Percentiles rank a stretch among this genome's conserved stretches.
These are phyloP conservation scores for Xylariaceae sp. DNA, from an alignment of 2,329 filamentous ascomycete genomes.

Conservation along the genomic window DNA sequence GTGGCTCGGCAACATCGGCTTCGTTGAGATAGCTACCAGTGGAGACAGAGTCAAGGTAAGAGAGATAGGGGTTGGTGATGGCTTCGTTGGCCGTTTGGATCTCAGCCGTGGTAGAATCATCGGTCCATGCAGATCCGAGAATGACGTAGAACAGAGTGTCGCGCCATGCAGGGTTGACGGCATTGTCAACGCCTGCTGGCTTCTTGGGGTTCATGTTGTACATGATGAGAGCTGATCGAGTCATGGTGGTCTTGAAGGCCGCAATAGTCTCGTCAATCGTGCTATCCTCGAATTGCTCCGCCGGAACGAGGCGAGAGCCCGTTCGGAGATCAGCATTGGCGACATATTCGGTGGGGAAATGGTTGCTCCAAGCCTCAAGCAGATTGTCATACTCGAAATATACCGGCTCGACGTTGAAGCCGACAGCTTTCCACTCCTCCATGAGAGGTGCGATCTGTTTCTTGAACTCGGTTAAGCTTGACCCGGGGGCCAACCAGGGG, in stretches of 20 bases:
- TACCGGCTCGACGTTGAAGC: conserved; percentile 8
- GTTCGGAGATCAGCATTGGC: conserved; percentile 28
- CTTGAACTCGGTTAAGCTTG: conserved; percentile 31
- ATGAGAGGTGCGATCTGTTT: conserved; percentile 30
- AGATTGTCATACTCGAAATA: conserved; percentile 30
- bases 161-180: conserved; percentile 42
- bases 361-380: conserved; percentile 15
- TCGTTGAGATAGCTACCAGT: conserved; percentile 24
- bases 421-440: conserved; percentile 7
- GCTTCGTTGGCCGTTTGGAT: conserved; percentile 26
- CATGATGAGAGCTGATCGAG: conserved; percentile 23
- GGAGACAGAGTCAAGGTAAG: conserved; percentile 27
- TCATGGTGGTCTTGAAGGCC: conserved; percentile 10
- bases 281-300: conserved; percentile 34
- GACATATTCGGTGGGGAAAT: conserved; percentile 39
- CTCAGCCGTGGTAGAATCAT: conserved; percentile 13
- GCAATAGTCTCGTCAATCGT: conserved; percentile 6
- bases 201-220: conserved; percentile 24
- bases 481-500: conserved; percentile 35
- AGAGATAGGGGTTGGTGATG: conserved; percentile 23
- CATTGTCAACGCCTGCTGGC: conserved; percentile 16
- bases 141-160: conserved; percentile 34
- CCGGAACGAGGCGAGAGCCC: conserved; percentile 39
- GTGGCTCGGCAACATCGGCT: conserved; percentile 23
- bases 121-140: conserved; percentile 21